Evolutionary conservation across 768 basidiomycete genomes (phyloP).

Genomic region (Russula sp.): DNA sequence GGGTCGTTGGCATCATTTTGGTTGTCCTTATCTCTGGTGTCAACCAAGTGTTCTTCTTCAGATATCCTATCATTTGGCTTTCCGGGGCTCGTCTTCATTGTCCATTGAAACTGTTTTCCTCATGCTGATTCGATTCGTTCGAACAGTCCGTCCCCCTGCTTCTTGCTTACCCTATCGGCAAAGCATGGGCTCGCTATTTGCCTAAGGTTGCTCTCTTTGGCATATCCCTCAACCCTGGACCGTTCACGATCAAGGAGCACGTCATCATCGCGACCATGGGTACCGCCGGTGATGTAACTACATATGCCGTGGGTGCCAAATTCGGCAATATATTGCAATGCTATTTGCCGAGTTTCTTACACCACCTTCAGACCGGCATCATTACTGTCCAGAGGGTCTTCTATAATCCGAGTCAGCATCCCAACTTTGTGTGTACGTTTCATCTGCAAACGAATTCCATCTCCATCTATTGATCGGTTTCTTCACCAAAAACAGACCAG

Average conservation of each 20-base stretch:
- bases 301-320: conserved; percentile 30
- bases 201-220: conserved; percentile 52
- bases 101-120: too few relatives aligned
- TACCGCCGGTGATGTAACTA: too few relatives aligned
- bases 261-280: conserved; percentile 44
- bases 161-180: conserved; percentile 59
- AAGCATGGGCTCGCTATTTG: conserved; percentile 49
- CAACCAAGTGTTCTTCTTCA: too few relatives aligned
- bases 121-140: not conserved
- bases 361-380: conserved; percentile 35
- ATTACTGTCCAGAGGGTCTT: conserved; percentile 42
- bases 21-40: too few relatives aligned
- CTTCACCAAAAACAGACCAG: conserved; percentile 25
- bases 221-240: conserved; percentile 54
- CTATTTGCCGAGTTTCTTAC: not conserved
- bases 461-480: not conserved
- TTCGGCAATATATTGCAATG: not conserved
- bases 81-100: too few relatives aligned
- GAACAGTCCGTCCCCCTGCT: conserved; percentile 30
- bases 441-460: not conserved
- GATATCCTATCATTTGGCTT: too few relatives aligned
- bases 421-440: conserved; percentile 32
- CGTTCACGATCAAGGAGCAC: conserved; percentile 72
- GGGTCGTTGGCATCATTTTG: too few relatives aligned
- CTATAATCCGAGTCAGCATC: conserved; percentile 38